Evolutionary conservation across 768 basidiomycete species (phyloP).

Genomic region (Coprinopsis strossmayeri): DNA sequence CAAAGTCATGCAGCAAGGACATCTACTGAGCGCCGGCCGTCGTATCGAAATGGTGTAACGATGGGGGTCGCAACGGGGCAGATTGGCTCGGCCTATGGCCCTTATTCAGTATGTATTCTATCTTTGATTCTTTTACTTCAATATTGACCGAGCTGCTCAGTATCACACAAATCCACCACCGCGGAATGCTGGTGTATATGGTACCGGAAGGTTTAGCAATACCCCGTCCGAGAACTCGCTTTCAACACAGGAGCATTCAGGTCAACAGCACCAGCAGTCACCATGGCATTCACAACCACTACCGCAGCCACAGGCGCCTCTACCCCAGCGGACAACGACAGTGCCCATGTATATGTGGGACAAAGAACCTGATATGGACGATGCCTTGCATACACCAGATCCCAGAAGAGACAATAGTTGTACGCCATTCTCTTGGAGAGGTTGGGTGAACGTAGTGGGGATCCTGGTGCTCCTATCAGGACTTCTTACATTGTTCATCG

Average conservation of each 20-base stretch:
- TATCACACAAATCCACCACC: slow-evolving; percentile 45
- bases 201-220: slow-evolving; percentile 48
- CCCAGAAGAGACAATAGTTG: slow-evolving; percentile 61
- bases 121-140: slow-evolving; percentile 4
- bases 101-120: slow-evolving; percentile 63
- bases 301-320: slow-evolving; percentile 20
- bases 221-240: slow-evolving; percentile 35
- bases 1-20: slow-evolving; percentile 8
- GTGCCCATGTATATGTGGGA: slow-evolving; percentile 76
- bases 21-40: slow-evolving; percentile 16
- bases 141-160: slow-evolving; percentile 27
- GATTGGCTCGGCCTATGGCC: slow-evolving; percentile 79
- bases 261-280: slow-evolving; percentile 4
- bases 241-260: slow-evolving; percentile 15
- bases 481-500: slow-evolving; percentile 77
- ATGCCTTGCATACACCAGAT: slow-evolving; percentile 85
- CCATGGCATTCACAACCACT: slow-evolving; percentile 19
- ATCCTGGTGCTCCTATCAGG: slow-evolving; percentile 61
- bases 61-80: slow-evolving; percentile 75
- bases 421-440: slow-evolving; percentile 73
- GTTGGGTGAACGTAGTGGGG: slow-evolving; percentile 70
- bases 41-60: slow-evolving; percentile 47
- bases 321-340: slow-evolving; percentile 42
- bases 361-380: slow-evolving; percentile 83
- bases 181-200: slow-evolving; percentile 39